Conservation (phyloP, 2,329 filamentous ascomycete genomes). For the Talaromyces sp. region DNA sequence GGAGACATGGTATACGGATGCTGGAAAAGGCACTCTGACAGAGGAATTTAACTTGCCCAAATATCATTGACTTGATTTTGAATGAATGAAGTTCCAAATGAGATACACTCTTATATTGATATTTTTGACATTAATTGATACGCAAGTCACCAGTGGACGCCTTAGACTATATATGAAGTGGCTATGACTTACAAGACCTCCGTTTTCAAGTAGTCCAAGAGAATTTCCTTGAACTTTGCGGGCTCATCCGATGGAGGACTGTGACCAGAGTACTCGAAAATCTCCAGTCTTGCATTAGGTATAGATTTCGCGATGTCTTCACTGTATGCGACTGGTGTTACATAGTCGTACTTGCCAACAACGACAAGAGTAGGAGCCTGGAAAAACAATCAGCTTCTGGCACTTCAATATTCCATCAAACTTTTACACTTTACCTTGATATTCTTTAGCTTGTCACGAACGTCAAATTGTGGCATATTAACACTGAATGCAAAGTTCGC, state of each 20-base stretch:
- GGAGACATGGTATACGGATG: neutral
- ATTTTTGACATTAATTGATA: neutral
- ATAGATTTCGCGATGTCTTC: neutral
- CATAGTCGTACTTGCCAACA: neutral
- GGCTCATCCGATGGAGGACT: slow-evolving; percentile 3
- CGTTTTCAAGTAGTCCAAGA: neutral
- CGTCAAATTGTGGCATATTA: slow-evolving; percentile 1
- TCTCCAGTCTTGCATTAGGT: neutral
- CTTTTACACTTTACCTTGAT: neutral
- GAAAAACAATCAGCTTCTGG: neutral
- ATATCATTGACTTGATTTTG: neutral
- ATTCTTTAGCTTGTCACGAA: neutral
- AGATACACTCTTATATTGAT: neutral
- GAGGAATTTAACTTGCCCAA: neutral
- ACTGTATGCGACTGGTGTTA: slow-evolving; percentile 1
- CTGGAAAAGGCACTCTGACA: neutral
- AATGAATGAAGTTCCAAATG: neutral
- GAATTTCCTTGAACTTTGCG: neutral
- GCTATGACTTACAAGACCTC: neutral
- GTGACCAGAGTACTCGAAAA: slow-evolving; percentile 1
- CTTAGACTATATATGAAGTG: neutral
- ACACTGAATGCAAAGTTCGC: slow-evolving; percentile 1
- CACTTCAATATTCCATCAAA: neutral
- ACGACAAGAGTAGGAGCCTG: slow-evolving; percentile 1
- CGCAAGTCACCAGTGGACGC: neutral